Evolutionary conservation across 2,329 filamentous ascomycete species (phyloP), one percentile per base, ranked within the genome.

Genomic region (Epichloe amarillans): DNA sequence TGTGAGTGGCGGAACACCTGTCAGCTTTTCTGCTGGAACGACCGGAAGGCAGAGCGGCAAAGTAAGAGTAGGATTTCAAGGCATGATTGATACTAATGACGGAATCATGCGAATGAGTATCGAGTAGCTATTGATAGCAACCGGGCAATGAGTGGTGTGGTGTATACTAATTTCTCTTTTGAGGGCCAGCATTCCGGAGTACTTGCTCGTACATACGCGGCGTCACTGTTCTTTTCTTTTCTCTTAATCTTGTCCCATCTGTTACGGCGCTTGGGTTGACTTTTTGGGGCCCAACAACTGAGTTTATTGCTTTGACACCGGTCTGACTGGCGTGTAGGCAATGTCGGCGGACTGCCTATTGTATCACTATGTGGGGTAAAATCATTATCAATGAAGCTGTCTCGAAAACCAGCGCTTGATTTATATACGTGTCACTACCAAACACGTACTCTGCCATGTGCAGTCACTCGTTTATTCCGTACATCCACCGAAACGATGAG

Each of bases 51-150:
- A 72, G 58, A 71, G 73, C 57, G 70, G 75, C 58, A 77, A 75
- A 64, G 83, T 73, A 55, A 68, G 87, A 36, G 74, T 95, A 14
- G 88, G 88, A 8, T 76, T 94, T 58, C 90, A 96, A 67, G 88
- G 90, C 1, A 96, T 97, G 90, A 85, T 80, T 17, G 91, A 96
- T 67, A 91, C 91, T n/a, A 88, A 88, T 63, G 91, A 96, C 65
- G 87, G 89, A 2, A 75, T 96, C 56, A 95, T 95, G 84, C 89
- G 91, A 60, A 93, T 97, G 86, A 95, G 87, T 66, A 95, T 96
- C 61, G 90, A 96, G 66, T 95, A 51, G 30, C 35, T 14, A 47
- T 15, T 3, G 23, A 33, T 15, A 8, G n/a, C 3, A 5, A 12
- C 40, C 30, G 51, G 54, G 37, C 46, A 47, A 45, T 7, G 10